Evolutionary conservation across 2,329 filamentous ascomycete genomes (phyloP).

Genomic region (Alternaria arborescens): DNA sequence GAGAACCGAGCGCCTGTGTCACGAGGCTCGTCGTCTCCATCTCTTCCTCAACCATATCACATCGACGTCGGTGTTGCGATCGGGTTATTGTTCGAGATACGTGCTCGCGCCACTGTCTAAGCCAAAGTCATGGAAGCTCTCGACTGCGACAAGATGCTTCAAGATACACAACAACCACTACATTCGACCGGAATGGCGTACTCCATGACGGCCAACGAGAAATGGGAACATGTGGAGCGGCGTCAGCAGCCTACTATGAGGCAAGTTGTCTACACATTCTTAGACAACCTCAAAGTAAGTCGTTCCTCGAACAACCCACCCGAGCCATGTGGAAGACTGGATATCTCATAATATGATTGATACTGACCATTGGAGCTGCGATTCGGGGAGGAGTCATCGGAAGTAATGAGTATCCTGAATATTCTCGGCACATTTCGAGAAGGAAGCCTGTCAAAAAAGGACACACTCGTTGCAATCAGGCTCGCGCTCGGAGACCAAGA

Average conservation of each 20-base stretch:
- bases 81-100: background rate
- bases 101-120: background rate
- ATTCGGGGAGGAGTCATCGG: constrained; percentile 35
- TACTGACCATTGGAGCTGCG: constrained; percentile 17
- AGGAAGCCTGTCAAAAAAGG: constrained; percentile 31
- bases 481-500: constrained; percentile 25
- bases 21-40: background rate
- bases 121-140: background rate
- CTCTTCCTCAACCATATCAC: background rate
- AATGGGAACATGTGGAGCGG: background rate
- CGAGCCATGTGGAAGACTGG: background rate
- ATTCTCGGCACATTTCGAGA: constrained; percentile 28
- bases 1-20: constrained; percentile 4
- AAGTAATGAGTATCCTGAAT: constrained; percentile 26
- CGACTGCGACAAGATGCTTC: background rate
- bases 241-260: constrained; percentile 3
- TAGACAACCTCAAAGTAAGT: constrained; percentile 33
- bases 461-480: constrained; percentile 29
- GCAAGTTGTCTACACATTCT: constrained; percentile 25
- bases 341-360: background rate
- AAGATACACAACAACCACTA: background rate
- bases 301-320: background rate
- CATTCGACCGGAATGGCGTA: background rate
- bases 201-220: background rate
- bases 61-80: background rate